These are phyloP conservation scores for Melampsora larici-populina DNA, from an alignment of 1,284 basidiomycete species.

Conservation along the genomic window DNA sequence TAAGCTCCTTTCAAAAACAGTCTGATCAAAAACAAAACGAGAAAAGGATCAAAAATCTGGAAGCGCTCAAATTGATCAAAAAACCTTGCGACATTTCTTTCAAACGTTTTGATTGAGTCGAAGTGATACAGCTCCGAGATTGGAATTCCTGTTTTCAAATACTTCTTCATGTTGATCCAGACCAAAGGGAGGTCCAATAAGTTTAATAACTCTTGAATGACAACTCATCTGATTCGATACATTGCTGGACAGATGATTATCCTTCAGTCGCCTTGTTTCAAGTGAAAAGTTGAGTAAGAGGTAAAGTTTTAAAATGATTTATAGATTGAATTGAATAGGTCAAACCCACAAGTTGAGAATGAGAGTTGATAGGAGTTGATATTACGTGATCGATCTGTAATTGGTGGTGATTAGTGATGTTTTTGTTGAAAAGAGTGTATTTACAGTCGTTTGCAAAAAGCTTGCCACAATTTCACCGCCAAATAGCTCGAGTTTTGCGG, in stretches of 20 bases:
- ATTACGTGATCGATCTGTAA: no score
- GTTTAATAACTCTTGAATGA: not conserved
- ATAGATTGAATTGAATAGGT: no score
- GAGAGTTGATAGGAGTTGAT: no score
- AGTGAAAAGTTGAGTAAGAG: constrained; percentile 12
- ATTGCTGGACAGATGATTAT: constrained; percentile 28
- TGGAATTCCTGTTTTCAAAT: not conserved
- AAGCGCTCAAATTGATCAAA: not conserved
- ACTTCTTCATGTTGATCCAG: constrained; percentile 40
- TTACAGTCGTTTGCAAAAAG: no score
- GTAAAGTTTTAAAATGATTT: not conserved
- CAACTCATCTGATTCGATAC: not conserved
- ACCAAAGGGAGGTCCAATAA: constrained; percentile 33
- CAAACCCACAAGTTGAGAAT: not conserved
- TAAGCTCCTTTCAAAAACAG: constrained; percentile 43
- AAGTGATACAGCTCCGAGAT: not conserved
- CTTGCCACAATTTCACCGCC: no score
- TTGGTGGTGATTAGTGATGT: no score
- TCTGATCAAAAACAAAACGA: constrained; percentile 1
- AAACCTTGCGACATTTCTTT: constrained; percentile 9
- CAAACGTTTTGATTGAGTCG: constrained; percentile 38
- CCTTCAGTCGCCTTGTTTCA: constrained; percentile 1
- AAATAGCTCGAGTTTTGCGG: no score
- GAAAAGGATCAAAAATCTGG: not conserved
- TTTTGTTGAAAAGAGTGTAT: no score